phyloP scores from a whole-genome alignment of 345 rosid species.

The Salix arbutifolia region DNA sequence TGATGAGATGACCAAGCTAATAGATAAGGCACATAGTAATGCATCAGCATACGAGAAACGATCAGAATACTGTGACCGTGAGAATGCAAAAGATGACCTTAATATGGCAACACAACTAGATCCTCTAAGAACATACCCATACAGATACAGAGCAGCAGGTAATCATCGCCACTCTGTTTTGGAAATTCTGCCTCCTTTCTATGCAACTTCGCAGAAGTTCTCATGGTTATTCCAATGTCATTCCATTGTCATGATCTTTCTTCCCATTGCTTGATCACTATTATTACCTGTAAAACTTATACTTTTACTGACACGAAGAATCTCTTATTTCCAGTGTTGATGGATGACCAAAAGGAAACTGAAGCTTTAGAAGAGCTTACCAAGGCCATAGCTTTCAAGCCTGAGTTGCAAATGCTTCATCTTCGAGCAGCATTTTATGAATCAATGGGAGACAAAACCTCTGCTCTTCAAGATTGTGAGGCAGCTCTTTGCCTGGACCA shows the following conservation, averaged over 20 bases:
- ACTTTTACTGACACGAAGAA: constrained; percentile 13
- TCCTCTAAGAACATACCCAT: constrained; percentile 90
- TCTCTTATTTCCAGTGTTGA: constrained; percentile 49
- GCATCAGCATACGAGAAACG: constrained; percentile 92
- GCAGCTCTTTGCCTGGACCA: constrained; percentile 96
- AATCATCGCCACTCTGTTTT: constrained; percentile 12
- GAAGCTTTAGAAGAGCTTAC: constrained; percentile 86
- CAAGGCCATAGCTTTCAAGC: constrained; percentile 82
- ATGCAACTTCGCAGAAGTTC: neutral
- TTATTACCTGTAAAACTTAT: neutral
- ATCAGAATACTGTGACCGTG: constrained; percentile 86
- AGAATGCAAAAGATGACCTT: constrained; percentile 72
- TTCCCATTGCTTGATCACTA: neutral
- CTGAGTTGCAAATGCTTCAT: constrained; percentile 85
- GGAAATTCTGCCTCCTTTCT: neutral
- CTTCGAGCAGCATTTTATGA: constrained; percentile 93
- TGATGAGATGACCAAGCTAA: constrained; percentile 87
- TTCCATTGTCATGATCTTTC: neutral
- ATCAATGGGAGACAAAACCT: constrained; percentile 57
- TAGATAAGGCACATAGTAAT: constrained; percentile 60
- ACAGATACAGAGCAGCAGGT: constrained; percentile 97
- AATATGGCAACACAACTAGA: constrained; percentile 76
- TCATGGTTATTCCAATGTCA: neutral
- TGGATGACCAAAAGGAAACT: constrained; percentile 84
- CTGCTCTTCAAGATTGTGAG: constrained; percentile 70